phyloP scores from a whole-genome alignment of 805 yeast genomes.

The Isabelozyma gotoi region DNA sequence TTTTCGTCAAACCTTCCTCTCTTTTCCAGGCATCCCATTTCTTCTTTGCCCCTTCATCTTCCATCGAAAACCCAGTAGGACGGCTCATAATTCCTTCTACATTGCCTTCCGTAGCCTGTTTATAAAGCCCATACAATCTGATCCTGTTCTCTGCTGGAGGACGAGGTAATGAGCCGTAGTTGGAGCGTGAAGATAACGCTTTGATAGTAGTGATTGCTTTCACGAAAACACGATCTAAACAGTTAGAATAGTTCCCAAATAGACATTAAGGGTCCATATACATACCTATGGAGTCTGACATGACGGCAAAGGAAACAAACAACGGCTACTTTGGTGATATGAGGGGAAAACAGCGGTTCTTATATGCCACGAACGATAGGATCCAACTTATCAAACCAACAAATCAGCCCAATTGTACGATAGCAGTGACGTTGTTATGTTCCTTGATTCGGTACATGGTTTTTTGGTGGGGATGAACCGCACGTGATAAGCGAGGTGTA shows the following conservation, averaged over 20 bases:
- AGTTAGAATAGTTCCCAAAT: not conserved
- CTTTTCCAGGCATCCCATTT: conserved; percentile 88
- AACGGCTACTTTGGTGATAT: too few relatives aligned
- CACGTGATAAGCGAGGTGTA: too few relatives aligned
- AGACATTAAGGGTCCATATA: conserved; percentile 2
- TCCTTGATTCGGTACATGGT: too few relatives aligned
- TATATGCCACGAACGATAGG: too few relatives aligned
- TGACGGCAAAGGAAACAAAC: too few relatives aligned
- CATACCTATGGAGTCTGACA: conserved; percentile 54
- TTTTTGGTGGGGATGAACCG: too few relatives aligned
- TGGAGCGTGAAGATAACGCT: conserved; percentile 64
- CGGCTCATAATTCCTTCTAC: conserved; percentile 66
- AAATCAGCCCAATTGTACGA: too few relatives aligned
- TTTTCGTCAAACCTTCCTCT: conserved; percentile 63
- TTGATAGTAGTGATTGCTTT: conserved; percentile 80
- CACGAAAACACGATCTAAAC: conserved; percentile 71
- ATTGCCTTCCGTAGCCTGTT: conserved; percentile 88
- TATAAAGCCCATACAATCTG: conserved; percentile 75
- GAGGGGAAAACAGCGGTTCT: too few relatives aligned
- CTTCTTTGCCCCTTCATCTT: conserved; percentile 64
- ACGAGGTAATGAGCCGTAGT: conserved; percentile 63
- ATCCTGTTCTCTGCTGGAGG: conserved; percentile 75
- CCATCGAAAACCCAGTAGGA: conserved; percentile 59
- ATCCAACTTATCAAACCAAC: too few relatives aligned
- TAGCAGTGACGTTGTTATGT: too few relatives aligned